Base-by-base conservation (phyloP, 345 rosid genomes). In the Syzygium jambos region DNA sequence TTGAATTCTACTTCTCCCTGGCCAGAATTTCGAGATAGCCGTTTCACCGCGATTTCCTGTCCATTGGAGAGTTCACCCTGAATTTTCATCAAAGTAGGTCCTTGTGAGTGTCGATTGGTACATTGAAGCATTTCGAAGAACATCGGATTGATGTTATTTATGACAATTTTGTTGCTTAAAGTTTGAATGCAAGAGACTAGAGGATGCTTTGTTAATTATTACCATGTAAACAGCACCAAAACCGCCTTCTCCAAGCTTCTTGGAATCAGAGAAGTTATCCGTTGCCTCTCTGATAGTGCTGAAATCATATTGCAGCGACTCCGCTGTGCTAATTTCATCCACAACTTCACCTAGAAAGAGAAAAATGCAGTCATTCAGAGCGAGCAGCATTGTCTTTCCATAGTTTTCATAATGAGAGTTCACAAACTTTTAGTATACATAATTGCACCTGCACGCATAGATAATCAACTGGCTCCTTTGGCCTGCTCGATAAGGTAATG, bases 1-100 rank as follows among this genome's bases (percentile, higher is more conserved):
- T 88, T 91, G 51, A 93, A 92, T 85, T 93, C 93, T 17, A 17
- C 0, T 43, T 90, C 92, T 43, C 95, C 93, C 86, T 93, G 95
- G 10, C 90, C 89, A 5, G 93, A 92, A 78, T 49, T 86, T 52
- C 10, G 51, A 0, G 92, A 88, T 7, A 93, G 90, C 68, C 94
- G 91, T 84, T 93, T 93, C 22, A 92, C 92, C 0, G 92, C 93
- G 22, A 93, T 43, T 15, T 88, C 88, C 84, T 88, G 90, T 38
- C 93, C 91, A 53, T 89, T 51, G 3, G 56, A 52, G 61, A 91
- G 86, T 9, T 11, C 56, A 4, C 93, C 92, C 93, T 90, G 80
- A 16, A 41, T 51, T 30, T 38, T 57, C 65, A 57, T 25, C 29
- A 4, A 56, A 41, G 78, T 17, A 55, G 12, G 12, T 78, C 65